Percentiles rank a stretch among this genome's conserved stretches.
Conservation (phyloP, 306 rosid species). For the Trifolium repens region DNA sequence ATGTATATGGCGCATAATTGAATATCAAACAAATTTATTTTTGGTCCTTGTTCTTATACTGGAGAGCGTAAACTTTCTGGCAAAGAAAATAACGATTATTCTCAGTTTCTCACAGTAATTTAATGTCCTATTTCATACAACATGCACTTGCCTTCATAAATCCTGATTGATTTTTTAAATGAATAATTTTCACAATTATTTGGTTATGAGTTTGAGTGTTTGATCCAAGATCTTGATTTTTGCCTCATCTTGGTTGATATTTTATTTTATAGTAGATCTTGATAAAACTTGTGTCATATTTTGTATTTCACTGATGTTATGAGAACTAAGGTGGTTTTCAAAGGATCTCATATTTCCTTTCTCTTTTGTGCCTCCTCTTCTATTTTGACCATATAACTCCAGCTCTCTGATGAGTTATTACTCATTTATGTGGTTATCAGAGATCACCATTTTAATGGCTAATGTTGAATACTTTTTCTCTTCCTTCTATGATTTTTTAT, state of each 20-base stretch:
- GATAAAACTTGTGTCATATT: conserved; percentile 29
- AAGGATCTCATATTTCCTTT: conserved; percentile 30
- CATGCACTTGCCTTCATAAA: background rate
- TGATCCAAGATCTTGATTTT: conserved; percentile 38
- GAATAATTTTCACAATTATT: conserved; percentile 35
- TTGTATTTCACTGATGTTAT: conserved; percentile 37
- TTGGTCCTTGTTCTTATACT: conserved; percentile 17
- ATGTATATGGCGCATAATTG: conserved; percentile 13
- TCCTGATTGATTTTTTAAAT: conserved; percentile 29
- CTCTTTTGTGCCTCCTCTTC: background rate
- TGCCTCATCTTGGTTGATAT: conserved; percentile 36
- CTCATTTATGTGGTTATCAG: conserved; percentile 25
- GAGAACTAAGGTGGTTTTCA: conserved; percentile 17
- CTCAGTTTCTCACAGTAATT: conserved; percentile 6
- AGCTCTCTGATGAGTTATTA: conserved; percentile 34
- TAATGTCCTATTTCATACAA: conserved; percentile 36
- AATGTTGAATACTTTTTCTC: conserved; percentile 11
- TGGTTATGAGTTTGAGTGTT: conserved; percentile 14
- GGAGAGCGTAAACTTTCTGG: conserved; percentile 17
- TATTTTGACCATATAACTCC: conserved; percentile 16
- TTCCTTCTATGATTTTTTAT: conserved; percentile 34
- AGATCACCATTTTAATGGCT: conserved; percentile 16
- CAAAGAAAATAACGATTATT: background rate
- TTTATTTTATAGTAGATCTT: conserved; percentile 31
- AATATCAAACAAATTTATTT: conserved; percentile 18